Conservation (phyloP, 192 early-diverging fungal species). For the Powellomyces hirtus region DNA sequence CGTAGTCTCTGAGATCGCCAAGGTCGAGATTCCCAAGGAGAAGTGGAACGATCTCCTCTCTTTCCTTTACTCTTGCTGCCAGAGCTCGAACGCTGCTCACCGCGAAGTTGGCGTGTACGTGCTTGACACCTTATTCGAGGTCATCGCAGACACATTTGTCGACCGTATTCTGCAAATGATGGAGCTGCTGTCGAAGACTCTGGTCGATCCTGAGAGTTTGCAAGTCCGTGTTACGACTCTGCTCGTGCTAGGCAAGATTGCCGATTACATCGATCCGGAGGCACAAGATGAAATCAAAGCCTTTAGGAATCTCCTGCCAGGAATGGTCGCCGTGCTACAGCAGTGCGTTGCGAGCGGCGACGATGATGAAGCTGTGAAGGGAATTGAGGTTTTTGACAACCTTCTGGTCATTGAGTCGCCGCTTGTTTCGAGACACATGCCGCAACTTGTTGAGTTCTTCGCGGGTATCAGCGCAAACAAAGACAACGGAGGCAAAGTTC, state of each 20-base stretch:
- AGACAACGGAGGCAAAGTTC: slow-evolving; percentile 65
- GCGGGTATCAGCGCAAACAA: slow-evolving; percentile 68
- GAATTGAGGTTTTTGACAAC: slow-evolving; percentile 86
- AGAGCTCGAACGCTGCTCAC: slow-evolving; percentile 66
- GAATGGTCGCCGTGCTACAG: slow-evolving; percentile 83
- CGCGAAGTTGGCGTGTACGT: slow-evolving; percentile 87
- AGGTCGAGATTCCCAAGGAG: slow-evolving; percentile 72
- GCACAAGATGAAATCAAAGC: slow-evolving; percentile 66
- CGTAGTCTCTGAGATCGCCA: slow-evolving; percentile 86
- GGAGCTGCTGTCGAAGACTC: slow-evolving; percentile 68
- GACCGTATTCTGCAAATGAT: slow-evolving; percentile 67
- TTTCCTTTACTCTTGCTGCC: slow-evolving; percentile 79
- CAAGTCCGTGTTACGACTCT: slow-evolving; percentile 78
- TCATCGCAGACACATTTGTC: slow-evolving; percentile 68
- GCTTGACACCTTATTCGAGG: slow-evolving; percentile 84
- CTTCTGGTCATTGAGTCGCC: slow-evolving; percentile 74
- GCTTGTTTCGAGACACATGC: slow-evolving; percentile 73
- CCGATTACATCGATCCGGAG: slow-evolving; percentile 75
- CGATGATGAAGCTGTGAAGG: slow-evolving; percentile 71
- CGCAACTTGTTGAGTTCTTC: slow-evolving; percentile 80
- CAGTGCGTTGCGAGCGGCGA: slow-evolving; percentile 71
- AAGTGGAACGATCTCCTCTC: slow-evolving; percentile 76
- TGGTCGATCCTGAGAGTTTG: slow-evolving; percentile 81
- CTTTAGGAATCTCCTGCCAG: slow-evolving; percentile 73
- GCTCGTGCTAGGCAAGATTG: slow-evolving; percentile 72